Percentiles rank a stretch among this genome's conserved stretches.
Conservation (phyloP, 441 rosid species). For the Sinapis alba region DNA sequence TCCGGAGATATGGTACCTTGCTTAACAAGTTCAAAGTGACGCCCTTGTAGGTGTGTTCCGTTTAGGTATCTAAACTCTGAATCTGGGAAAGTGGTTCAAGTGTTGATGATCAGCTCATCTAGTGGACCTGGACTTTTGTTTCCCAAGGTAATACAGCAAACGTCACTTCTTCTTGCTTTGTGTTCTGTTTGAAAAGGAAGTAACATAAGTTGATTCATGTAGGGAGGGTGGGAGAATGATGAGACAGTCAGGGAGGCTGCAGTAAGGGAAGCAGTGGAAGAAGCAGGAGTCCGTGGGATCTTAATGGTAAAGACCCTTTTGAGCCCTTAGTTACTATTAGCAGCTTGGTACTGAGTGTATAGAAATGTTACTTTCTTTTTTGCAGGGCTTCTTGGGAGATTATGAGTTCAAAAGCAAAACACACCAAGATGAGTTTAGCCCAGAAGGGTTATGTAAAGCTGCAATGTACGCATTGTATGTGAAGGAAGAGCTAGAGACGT, state of each 20-base stretch:
- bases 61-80: conserved; percentile 65
- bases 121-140: conserved; percentile 94
- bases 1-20: not conserved
- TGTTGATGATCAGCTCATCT: conserved; percentile 88
- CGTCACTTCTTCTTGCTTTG: not conserved
- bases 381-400: conserved; percentile 73
- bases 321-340: not conserved
- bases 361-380: not conserved
- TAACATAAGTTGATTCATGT: not conserved
- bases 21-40: conserved; percentile 6
- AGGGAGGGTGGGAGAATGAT: conserved; percentile 99
- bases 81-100: conserved; percentile 65
- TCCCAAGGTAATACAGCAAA: conserved; percentile 66
- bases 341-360: not conserved
- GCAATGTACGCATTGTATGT: conserved; percentile 83
- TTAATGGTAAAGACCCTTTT: conserved; percentile 55
- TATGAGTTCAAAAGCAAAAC: conserved; percentile 88
- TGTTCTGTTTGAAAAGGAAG: not conserved
- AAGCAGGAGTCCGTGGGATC: conserved; percentile 93
- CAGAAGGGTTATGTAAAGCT: conserved; percentile 87
- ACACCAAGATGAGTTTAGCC: conserved; percentile 88
- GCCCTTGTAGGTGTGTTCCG: conserved; percentile 73
- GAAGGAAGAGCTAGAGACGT: conserved; percentile 71
- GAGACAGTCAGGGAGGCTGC: conserved; percentile 96
- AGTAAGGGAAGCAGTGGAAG: conserved; percentile 90